Percentiles rank a stretch among this genome's conserved stretches.
phyloP scores from a whole-genome alignment of 176 grass and related monocot species.

The Miscanthus lutarioriparius region DNA sequence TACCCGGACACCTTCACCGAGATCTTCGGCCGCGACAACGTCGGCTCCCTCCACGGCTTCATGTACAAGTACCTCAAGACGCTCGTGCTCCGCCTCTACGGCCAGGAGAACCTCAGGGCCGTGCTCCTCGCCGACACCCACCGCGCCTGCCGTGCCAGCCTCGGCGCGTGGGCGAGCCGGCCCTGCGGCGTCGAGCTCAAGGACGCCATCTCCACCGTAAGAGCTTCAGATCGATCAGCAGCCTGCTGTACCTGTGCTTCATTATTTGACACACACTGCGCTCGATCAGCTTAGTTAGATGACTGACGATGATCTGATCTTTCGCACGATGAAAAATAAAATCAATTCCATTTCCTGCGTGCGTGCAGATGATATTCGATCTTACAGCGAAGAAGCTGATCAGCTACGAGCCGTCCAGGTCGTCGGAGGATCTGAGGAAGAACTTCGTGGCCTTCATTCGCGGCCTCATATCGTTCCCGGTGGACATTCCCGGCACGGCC shows the following conservation, averaged over 20 bases:
- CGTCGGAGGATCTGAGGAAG: constrained; percentile 52
- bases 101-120: constrained; percentile 60
- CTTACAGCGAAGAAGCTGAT: constrained; percentile 69
- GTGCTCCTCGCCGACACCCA: constrained; percentile 32
- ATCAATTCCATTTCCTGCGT: no score
- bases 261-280: no score
- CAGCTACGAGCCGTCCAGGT: constrained; percentile 41
- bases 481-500: constrained; percentile 64
- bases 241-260: no score
- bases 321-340: background rate
- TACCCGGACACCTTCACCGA: constrained; percentile 84
- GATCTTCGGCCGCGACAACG: constrained; percentile 74
- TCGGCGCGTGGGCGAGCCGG: constrained; percentile 36
- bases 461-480: constrained; percentile 68
- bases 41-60: constrained; percentile 72
- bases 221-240: background rate
- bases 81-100: constrained; percentile 66
- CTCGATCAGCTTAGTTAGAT: no score
- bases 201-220: constrained; percentile 57
- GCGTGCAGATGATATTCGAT: constrained; percentile 63
- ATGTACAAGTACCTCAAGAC: constrained; percentile 85
- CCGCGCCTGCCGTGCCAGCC: constrained; percentile 21
- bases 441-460: constrained; percentile 62
- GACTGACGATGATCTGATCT: no score
- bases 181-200: constrained; percentile 50